Percentiles rank a stretch among this genome's conserved stretches.
Evolutionary conservation across 345 rosid genomes (phyloP).

Genomic region (Tarenaya hassleriana): DNA sequence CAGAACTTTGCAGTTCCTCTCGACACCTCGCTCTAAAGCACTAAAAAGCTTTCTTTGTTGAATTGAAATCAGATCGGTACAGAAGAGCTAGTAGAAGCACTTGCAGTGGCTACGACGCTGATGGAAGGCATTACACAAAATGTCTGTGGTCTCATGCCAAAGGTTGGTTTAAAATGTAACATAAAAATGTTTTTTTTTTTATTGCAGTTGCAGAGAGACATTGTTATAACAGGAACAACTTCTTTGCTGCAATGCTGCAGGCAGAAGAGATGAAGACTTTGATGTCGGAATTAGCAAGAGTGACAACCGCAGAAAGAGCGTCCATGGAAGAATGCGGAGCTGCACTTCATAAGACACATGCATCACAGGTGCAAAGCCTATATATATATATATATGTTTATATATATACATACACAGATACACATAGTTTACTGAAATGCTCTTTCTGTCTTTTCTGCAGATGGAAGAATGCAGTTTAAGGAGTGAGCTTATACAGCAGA

Average conservation of each 20-base stretch:
- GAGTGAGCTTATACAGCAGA: conserved; percentile 56
- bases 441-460: conserved; percentile 32
- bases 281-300: conserved; percentile 67
- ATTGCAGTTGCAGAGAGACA: not conserved
- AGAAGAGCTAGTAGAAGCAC: conserved; percentile 52
- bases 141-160: conserved; percentile 44
- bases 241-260: conserved; percentile 33
- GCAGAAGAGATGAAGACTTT: conserved; percentile 56
- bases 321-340: conserved; percentile 61
- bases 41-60: not conserved
- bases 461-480: conserved; percentile 67
- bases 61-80: conserved; percentile 44
- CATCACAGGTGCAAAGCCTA: conserved; percentile 45
- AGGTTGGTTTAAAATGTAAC: conserved; percentile 32
- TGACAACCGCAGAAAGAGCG: conserved; percentile 51
- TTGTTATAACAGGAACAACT: conserved; percentile 7
- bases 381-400: no score
- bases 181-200: not conserved
- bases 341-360: conserved; percentile 37
- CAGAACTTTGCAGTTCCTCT: not conserved
- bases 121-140: conserved; percentile 50
- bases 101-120: conserved; percentile 45
- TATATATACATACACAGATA: not conserved
- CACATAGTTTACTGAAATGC: not conserved
- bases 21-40: not conserved